phyloP scores from a whole-genome alignment of 208 protist genomes.

The Phytomonas sp. region DNA sequence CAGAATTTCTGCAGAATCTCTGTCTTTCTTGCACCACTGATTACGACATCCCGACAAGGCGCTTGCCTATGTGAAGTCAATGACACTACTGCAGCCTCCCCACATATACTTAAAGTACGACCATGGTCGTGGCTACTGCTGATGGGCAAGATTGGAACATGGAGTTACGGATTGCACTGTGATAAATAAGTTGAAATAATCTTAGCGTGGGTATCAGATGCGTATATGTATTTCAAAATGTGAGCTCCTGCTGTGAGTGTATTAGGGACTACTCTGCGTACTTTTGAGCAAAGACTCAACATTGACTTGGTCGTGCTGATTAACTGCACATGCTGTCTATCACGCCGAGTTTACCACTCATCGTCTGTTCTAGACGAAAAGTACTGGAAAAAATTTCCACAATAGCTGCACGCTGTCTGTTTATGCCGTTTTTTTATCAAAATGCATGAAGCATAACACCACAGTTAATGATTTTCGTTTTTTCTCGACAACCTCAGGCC shows the following conservation, averaged over 20 bases:
- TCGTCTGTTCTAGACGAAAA: conserved; percentile 72
- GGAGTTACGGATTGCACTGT: conserved; percentile 69
- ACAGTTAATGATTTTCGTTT: background rate
- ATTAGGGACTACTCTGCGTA: conserved; percentile 44
- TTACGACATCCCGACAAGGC: conserved; percentile 49
- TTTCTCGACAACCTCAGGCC: background rate
- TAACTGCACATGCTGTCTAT: conserved; percentile 77
- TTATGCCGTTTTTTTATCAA: conserved; percentile 76
- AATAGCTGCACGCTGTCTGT: conserved; percentile 80
- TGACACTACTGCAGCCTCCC: conserved; percentile 45
- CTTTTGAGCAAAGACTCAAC: conserved; percentile 22
- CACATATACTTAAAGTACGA: conserved; percentile 70
- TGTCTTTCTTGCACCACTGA: conserved; percentile 19
- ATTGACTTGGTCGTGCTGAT: conserved; percentile 47
- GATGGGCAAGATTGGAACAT: conserved; percentile 45
- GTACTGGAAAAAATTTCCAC: conserved; percentile 43
- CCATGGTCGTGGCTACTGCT: conserved; percentile 57
- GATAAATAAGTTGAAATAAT: conserved; percentile 28
- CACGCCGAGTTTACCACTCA: conserved; percentile 42
- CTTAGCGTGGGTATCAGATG: conserved; percentile 32
- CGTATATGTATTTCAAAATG: conserved; percentile 65
- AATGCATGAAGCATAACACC: conserved; percentile 37
- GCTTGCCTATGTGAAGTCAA: conserved; percentile 46
- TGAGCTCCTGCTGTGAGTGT: conserved; percentile 45
- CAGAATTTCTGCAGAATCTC: background rate